Base-by-base conservation (phyloP, 2,329 filamentous ascomycete species). In the Botrytis fragariae region DNA sequence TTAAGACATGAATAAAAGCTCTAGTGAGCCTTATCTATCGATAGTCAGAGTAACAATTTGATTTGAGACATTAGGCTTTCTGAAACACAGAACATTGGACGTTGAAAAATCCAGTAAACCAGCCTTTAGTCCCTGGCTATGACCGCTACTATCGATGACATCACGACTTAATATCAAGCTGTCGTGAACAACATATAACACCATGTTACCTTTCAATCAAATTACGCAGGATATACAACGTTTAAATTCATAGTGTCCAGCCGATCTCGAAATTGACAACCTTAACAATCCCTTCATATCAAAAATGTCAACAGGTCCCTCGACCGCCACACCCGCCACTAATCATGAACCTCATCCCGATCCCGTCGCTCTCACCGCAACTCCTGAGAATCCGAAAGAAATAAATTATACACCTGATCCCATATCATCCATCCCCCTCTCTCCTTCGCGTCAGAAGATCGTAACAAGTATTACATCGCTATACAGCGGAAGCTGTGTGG, bases 401-500 rank as follows among this genome's bases (percentile, higher is more conserved):
- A 79, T 84, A 68, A 83, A 85, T 77, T 85, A 85, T 74, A 80
- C 82, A 48, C 84, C 84, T 8, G 78, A 83, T 69, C 83, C 84
- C 80, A 37, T 32, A 7, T n/a, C 25, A 8, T 76, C 75, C 1
- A 77, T 84, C 39, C 71, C 78, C 18, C 75, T 85, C 4, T 80
- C 81, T 0, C 71, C 81, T 0, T 77, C 81, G 3, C 79, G 82
- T 32, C 79, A 85, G 72, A 77, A 79, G 9, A 86, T 86, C 59
- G 79, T 86, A 4, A 78, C 83, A 37, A 78, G 79, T 5, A 86
- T 87, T 70, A 80, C 80, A 35, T 82, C 81, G 14, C 78, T 87
- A 1, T 87, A 87, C 76, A 83, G 81, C 60, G 84, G 85, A 32
- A 84, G 83, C 70, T 51, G 84, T 84, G 7, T 83, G 80, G 71